phyloP scores from a whole-genome alignment of 129 eudicot species.

The Flaveria trinervia region DNA sequence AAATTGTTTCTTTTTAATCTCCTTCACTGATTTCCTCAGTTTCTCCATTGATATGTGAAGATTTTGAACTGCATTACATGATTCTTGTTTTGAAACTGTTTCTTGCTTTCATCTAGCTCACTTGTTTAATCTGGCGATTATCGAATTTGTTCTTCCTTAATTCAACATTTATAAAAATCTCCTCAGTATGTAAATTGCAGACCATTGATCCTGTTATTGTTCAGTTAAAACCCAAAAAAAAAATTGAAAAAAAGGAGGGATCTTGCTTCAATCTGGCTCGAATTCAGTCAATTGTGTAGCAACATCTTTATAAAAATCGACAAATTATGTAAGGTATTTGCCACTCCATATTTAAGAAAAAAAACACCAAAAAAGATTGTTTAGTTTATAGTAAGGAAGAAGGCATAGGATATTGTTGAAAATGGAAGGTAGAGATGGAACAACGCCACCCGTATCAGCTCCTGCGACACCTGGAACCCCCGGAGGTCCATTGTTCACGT shows the following conservation, averaged over 20 bases:
- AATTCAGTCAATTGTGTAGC: constrained; percentile 29
- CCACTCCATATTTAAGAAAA: background rate
- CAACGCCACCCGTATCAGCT: constrained; percentile 47
- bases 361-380: constrained; percentile 6
- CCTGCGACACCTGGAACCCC: constrained; percentile 84
- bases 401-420: background rate
- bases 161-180: constrained; percentile 35
- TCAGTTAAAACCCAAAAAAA: constrained; percentile 4
- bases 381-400: background rate
- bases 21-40: background rate
- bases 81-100: constrained; percentile 1
- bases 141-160: constrained; percentile 31
- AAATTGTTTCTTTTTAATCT: background rate
- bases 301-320: constrained; percentile 29
- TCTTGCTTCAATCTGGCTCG: constrained; percentile 8
- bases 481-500: constrained; percentile 57
- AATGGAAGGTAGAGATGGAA: constrained; percentile 37
- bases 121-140: constrained; percentile 35
- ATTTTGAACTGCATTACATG: constrained; percentile 14
- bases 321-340: constrained; percentile 29
- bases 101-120: constrained; percentile 24
- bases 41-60: background rate
- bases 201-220: background rate
- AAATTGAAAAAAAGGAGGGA: background rate
- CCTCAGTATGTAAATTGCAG: constrained; percentile 31